Evolutionary conservation across 257 asterid genomes (phyloP), one percentile per base, ranked within the genome.

Genomic region (Solanum pimpinellifolium): DNA sequence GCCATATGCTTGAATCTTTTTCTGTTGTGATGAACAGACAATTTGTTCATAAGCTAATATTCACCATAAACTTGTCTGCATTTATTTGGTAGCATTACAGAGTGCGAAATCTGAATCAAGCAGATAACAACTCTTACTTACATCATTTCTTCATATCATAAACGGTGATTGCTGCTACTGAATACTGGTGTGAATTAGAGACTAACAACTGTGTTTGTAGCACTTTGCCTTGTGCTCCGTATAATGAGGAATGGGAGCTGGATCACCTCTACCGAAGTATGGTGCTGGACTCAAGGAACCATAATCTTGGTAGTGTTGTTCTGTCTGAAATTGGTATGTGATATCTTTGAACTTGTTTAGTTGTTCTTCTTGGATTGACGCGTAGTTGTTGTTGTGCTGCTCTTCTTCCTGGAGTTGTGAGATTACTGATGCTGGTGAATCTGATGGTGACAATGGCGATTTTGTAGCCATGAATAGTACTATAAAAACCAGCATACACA

Each of bases 241-340:
- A 33, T 21, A 42, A 33, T 92, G 93, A 88, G 94, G 94, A 49
- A 90, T 84, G 3, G 91, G 93, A 80, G 90, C 92, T 44, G 84
- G 60, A 15, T 33, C 73, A 47, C 89, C 86, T 81, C 92, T 81
- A 13, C 86, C 83, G 11, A 86, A 89, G 66, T 73, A 86, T 1
- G 94, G 93, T 13, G 89, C 23, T 6, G 93, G 92, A 72, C 56
- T 87, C 91, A 88, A 92, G n/a, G 11, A 60, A 5, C 44, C 84
- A 49, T 92, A 90, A 46, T 89, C 93, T 87, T 87, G 89, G 33
- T 11, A 73, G 74, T 47, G 69, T 35, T 49, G 47, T 33, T 68
- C 84, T 31, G 75, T 52, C 23, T 27, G 33, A 78, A 42, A 59
- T 5, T 37, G 88, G 70, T 15, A 29, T 70, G 14, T 42, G 23